phyloP scores from a whole-genome alignment of 495 filamentous ascomycete species.

The Trichoderma gamsii region DNA sequence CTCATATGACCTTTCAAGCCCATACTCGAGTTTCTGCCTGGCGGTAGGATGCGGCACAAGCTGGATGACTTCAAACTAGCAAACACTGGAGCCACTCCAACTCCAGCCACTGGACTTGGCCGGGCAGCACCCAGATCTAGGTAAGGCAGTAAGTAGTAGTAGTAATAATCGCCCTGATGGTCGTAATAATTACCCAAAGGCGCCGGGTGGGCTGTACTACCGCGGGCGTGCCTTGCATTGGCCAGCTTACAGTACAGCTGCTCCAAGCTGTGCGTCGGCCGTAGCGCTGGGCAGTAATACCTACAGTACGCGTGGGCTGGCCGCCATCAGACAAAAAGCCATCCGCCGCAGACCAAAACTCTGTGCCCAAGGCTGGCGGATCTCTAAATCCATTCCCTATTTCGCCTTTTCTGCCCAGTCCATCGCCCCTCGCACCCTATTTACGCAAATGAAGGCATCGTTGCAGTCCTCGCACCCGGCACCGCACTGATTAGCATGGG shows the following conservation, averaged over 20 bases:
- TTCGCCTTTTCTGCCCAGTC: neutral
- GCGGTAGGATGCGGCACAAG: too few relatives aligned
- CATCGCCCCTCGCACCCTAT: constrained; percentile 1
- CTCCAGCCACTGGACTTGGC: too few relatives aligned
- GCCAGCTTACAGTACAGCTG: too few relatives aligned
- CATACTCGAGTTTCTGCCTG: too few relatives aligned
- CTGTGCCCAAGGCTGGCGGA: neutral
- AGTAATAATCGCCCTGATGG: neutral
- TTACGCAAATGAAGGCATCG: constrained; percentile 1
- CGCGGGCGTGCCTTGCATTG: too few relatives aligned
- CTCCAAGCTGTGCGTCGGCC: too few relatives aligned
- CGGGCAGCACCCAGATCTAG: neutral
- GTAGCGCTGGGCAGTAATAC: neutral
- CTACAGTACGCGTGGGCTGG: neutral
- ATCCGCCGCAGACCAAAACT: neutral
- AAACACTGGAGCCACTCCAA: too few relatives aligned
- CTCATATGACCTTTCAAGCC: too few relatives aligned
- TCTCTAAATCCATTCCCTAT: neutral
- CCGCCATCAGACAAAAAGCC: neutral
- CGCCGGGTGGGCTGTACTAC: too few relatives aligned
- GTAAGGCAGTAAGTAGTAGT: neutral
- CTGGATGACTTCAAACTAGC: too few relatives aligned
- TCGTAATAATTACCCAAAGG: neutral
- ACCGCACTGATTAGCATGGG: neutral
- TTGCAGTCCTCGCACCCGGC: neutral